Base-by-base conservation (phyloP, 371 early-diverging fungal species). In the Zychaea mexicana region DNA sequence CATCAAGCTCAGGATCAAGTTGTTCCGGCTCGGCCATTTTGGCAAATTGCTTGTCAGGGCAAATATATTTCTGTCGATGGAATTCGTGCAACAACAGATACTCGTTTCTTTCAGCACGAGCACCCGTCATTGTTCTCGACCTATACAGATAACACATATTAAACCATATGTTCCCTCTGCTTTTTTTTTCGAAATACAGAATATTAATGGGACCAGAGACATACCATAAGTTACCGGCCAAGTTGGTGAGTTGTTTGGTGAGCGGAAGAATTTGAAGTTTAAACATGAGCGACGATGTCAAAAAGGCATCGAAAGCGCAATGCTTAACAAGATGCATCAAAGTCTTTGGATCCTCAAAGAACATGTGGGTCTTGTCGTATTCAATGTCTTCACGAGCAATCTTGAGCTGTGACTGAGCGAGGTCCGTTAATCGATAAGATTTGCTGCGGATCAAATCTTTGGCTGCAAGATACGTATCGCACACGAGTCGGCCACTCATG, bases 51-150 rank as follows among this genome's bases (percentile, higher is more conserved):
- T 93, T 94, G 73, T 98, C 98, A 0, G 99, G 98, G 52, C 93
- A 92, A 38, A 99, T 91, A 62, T 86, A 97, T 67, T 96, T 96
- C 59, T 84, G 79, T 24, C 88, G 84, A 65, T 95, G 95, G 74
- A 99, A 98, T 75, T 98, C 98, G 71, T 99, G 99, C 28, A 99
- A 78, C 27, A 99, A 76, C 10, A 99, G 86, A 64, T 88, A 98
- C 77, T 99, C 99, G 71, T 99, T 99, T 54, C 99, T 87, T 67
- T 99, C 99, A 10, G 99, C 96, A 38, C 99, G 82, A n/a, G 91
- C 94, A 36, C 98, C 98, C 24, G 89, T 87, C 80, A 97, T 82
- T 0, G 98, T 96, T 69, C 93, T 84, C 2, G 92, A 73, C 82
- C 82, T 84, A 53, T 5, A n/a, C 19, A 66, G 6, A 68, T n/a